A percentile compares a stretch with the other conserved stretches of the same genome.
Evolutionary conservation across 1,284 basidiomycete species (phyloP).

Genomic region (Ganoderma meredithae): DNA sequence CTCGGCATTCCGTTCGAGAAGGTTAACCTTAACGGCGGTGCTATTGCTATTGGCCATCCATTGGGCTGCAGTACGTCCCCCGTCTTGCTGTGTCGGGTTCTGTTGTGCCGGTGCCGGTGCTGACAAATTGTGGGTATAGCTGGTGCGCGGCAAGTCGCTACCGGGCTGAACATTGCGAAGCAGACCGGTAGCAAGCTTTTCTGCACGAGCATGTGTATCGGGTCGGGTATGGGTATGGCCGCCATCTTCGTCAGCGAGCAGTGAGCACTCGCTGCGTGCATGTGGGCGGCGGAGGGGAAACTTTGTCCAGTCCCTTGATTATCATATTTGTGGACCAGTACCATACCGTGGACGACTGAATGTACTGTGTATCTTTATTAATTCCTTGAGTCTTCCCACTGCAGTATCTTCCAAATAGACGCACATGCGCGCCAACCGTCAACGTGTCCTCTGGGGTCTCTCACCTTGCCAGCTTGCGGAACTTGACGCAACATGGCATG

Average conservation of each 20-base stretch:
- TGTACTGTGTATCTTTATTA: slow-evolving; percentile 14
- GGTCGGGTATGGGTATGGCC: slow-evolving; percentile 90
- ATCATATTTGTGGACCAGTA: neutral
- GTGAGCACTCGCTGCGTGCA: slow-evolving; percentile 40
- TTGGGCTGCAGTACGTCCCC: slow-evolving; percentile 81
- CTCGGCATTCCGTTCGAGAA: slow-evolving; percentile 81
- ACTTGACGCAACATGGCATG: too few relatives aligned
- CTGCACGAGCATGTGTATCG: slow-evolving; percentile 96
- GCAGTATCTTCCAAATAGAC: too few relatives aligned
- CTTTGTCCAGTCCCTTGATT: neutral
- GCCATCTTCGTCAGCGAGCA: slow-evolving; percentile 88
- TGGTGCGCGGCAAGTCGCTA: slow-evolving; percentile 89
- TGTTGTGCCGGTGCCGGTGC: too few relatives aligned
- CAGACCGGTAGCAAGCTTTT: slow-evolving; percentile 80
- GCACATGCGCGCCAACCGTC: too few relatives aligned
- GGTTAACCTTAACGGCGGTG: slow-evolving; percentile 90
- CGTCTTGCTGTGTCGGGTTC: too few relatives aligned
- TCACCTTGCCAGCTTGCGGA: too few relatives aligned
- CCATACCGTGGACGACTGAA: neutral
- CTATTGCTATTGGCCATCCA: slow-evolving; percentile 89
- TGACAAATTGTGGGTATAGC: slow-evolving; percentile 53
- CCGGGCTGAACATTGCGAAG: slow-evolving; percentile 84
- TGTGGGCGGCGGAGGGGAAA: neutral
- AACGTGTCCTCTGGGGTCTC: too few relatives aligned
- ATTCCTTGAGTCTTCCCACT: neutral